These are phyloP conservation scores for Rhodotorula kratochvilovae DNA, from an alignment of 768 basidiomycete species.

Conservation along the genomic window DNA sequence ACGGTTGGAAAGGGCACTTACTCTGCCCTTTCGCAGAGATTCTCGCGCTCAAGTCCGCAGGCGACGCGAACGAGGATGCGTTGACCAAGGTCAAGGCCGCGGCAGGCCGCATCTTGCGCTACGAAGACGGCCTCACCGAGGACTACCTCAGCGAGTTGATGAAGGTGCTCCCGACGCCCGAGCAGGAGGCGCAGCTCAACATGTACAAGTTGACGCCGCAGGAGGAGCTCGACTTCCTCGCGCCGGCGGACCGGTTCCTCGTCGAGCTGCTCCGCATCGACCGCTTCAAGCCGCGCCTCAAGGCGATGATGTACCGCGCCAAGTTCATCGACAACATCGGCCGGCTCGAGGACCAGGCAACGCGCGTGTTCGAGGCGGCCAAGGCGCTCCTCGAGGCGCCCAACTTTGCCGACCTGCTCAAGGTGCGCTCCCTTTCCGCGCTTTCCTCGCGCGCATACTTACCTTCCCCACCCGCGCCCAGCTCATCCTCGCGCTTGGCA, in stretches of 20 bases:
- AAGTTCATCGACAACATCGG: constrained; percentile 70
- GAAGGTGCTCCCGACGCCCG: constrained; percentile 81
- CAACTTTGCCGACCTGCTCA: constrained; percentile 82
- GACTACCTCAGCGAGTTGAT: constrained; percentile 84
- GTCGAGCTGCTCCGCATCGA: constrained; percentile 94
- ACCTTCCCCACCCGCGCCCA: constrained; percentile 39
- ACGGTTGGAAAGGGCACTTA: not conserved
- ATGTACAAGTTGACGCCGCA: constrained; percentile 79
- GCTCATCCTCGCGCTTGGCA: constrained; percentile 91
- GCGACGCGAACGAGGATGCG: constrained; percentile 23
- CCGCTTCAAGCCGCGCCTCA: constrained; percentile 75
- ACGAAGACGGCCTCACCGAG: constrained; percentile 77
- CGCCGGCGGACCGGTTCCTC: constrained; percentile 92
- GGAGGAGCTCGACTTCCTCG: constrained; percentile 79
- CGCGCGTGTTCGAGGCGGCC: constrained; percentile 75
- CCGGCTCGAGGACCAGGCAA: constrained; percentile 67
- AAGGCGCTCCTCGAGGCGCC: constrained; percentile 72
- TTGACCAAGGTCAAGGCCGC: constrained; percentile 24
- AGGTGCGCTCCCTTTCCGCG: constrained; percentile 53
- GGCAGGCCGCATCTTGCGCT: constrained; percentile 61
- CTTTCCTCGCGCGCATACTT: not conserved
- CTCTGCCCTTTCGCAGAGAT: constrained; percentile 2
- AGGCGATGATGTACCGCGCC: constrained; percentile 91
- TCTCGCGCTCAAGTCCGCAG: constrained; percentile 32
- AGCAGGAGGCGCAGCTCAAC: constrained; percentile 74